These are phyloP conservation scores for Leccinum arenicola DNA, from an alignment of 768 basidiomycete species.

Conservation along the genomic window DNA sequence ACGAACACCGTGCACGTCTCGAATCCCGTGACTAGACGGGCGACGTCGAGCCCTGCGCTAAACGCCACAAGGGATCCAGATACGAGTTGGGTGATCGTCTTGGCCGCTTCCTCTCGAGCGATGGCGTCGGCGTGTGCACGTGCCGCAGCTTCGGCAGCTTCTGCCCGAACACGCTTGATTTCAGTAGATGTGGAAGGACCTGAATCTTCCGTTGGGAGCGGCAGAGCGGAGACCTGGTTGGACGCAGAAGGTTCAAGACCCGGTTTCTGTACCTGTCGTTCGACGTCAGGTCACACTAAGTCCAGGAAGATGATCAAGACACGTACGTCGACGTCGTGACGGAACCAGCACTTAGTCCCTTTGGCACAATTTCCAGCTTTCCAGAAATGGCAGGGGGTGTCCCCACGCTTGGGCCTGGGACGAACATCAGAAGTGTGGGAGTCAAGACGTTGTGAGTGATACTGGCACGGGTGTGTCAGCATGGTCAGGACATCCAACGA, in stretches of 20 bases:
- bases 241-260: background rate
- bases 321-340: conserved; percentile 35
- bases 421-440: conserved; percentile 10
- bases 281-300: background rate
- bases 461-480: background rate
- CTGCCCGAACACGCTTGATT: conserved; percentile 1
- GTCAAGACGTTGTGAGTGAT: background rate
- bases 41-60: conserved; percentile 46
- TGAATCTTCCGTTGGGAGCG: background rate
- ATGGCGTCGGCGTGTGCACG: conserved; percentile 14
- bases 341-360: conserved; percentile 35
- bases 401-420: conserved; percentile 22
- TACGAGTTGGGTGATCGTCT: conserved; percentile 41
- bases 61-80: conserved; percentile 48
- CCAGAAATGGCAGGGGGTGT: conserved; percentile 31
- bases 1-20: conserved; percentile 50
- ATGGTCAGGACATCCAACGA: background rate
- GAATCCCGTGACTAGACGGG: conserved; percentile 45
- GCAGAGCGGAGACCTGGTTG: background rate
- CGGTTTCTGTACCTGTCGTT: conserved; percentile 9
- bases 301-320: background rate
- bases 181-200: background rate
- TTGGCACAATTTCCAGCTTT: conserved; percentile 37
- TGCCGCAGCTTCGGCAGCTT: conserved; percentile 16
- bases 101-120: conserved; percentile 39